Conservation (phyloP, 176 grass and related monocot genomes). For the Rhynchospora breviuscula region DNA sequence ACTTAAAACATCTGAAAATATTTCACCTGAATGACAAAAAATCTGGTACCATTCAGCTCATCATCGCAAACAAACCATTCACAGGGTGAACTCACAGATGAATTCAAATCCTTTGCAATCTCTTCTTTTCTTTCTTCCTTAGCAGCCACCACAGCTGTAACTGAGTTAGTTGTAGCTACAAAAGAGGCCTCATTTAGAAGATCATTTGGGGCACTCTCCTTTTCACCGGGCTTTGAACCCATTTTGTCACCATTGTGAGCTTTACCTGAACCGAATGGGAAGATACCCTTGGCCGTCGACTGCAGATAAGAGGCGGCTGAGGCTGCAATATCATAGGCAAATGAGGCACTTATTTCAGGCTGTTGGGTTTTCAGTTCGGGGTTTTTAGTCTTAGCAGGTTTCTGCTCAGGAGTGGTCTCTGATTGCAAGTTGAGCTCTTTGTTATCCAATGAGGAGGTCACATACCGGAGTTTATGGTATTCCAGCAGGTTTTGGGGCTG, state of each 20-base stretch:
- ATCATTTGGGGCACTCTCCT: constrained; percentile 27
- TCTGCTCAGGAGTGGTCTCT: constrained; percentile 16
- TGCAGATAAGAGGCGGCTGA: constrained; percentile 79
- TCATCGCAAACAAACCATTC: constrained; percentile 91
- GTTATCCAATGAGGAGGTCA: constrained; percentile 74
- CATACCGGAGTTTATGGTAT: constrained; percentile 42
- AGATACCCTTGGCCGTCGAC: constrained; percentile 39
- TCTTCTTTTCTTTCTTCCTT: constrained; percentile 81
- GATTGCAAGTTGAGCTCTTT: constrained; percentile 23
- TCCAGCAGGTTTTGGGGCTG: constrained; percentile 61
- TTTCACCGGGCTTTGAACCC: constrained; percentile 23
- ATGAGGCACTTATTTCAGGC: constrained; percentile 37
- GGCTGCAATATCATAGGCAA: constrained; percentile 49
- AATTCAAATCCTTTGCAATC: constrained; percentile 84
- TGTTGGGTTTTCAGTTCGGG: constrained; percentile 8
- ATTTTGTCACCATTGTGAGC: neutral
- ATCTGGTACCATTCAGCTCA: constrained; percentile 63
- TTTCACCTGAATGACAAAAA: constrained; percentile 80
- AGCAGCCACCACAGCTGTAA: constrained; percentile 77
- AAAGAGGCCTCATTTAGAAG: constrained; percentile 63
- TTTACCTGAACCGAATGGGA: constrained; percentile 49
- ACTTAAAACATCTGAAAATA: constrained; percentile 13
- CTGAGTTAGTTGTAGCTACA: constrained; percentile 66
- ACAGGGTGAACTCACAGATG: constrained; percentile 51
- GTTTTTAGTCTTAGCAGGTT: neutral